Percentiles rank a stretch among this genome's conserved stretches.
phyloP scores from a whole-genome alignment of 441 rosid species.

The Breynia disticha region DNA sequence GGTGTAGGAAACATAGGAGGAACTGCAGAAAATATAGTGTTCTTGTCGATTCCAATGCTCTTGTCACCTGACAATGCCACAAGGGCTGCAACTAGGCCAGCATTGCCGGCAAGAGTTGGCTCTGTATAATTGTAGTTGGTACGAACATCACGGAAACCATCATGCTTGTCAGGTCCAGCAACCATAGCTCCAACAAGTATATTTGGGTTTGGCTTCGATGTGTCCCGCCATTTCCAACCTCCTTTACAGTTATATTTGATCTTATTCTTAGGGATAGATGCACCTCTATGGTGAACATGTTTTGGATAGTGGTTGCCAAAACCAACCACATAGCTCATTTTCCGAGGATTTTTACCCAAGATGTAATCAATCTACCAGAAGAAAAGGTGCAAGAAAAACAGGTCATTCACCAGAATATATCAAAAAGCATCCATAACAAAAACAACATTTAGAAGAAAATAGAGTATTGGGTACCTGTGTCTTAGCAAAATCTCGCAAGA shows the following conservation, averaged over 20 bases:
- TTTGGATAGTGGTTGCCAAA: slow-evolving; percentile 69
- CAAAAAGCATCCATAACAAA: not conserved
- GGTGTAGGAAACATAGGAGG: slow-evolving; percentile 90
- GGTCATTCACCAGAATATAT: slow-evolving; percentile 2
- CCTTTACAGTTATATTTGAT: slow-evolving; percentile 73
- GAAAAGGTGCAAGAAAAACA: not conserved
- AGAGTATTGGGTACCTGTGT: slow-evolving; percentile 40
- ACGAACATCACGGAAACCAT: slow-evolving; percentile 75
- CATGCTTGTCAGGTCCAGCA: slow-evolving; percentile 85
- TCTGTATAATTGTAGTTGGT: slow-evolving; percentile 87
- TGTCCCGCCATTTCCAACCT: slow-evolving; percentile 85
- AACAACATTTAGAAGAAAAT: slow-evolving; percentile 1
- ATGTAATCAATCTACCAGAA: slow-evolving; percentile 68
- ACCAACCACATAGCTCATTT: slow-evolving; percentile 87
- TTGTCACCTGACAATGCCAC: slow-evolving; percentile 74
- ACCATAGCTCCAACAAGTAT: slow-evolving; percentile 85
- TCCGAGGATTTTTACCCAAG: slow-evolving; percentile 85
- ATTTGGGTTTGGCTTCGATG: slow-evolving; percentile 64
- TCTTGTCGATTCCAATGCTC: slow-evolving; percentile 54
- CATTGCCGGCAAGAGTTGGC: slow-evolving; percentile 91
- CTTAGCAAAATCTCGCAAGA: slow-evolving; percentile 63
- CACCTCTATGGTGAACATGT: slow-evolving; percentile 84
- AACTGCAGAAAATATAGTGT: slow-evolving; percentile 80
- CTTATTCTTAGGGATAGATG: slow-evolving; percentile 78
- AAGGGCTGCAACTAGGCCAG: slow-evolving; percentile 84